Evolutionary conservation across 2,329 filamentous ascomycete genomes (phyloP), one percentile per base, ranked within the genome.

Genomic region (Xylaria digitata): DNA sequence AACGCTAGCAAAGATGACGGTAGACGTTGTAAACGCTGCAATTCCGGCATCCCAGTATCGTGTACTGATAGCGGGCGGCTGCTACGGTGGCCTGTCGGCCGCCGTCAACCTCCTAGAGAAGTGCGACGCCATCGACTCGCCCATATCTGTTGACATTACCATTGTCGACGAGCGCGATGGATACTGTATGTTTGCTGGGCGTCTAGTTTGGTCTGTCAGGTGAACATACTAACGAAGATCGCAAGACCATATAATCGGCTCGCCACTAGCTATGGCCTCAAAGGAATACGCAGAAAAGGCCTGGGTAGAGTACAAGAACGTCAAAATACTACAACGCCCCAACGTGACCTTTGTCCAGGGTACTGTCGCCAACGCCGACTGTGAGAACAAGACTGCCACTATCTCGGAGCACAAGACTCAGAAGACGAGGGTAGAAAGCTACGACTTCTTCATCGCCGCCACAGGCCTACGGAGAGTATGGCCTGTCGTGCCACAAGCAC

Each of bases 111-210:
- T 94, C 6, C 79, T 90, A 21, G 90, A 93, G 74, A 82, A 91
- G 42, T 86, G 86, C 66, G 82, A 86, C 79, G 84, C 74, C 72
- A 83, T 70, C 34, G 75, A 82, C 21, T 80, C 82, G 50, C 82
- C 81, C 26, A 81, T 90, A 50, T 83, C 87, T 1, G 78, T 92
- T 15, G 85, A 93, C 43, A 89, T 94, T 57, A 93, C 90, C 23
- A 85, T 94, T 23, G 88, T 92, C 26, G 91, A 94, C 73, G 90
- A 94, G 78, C 83, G 90, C n/a, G 92, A 94, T 81, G 92, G 92
- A n/a, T 94, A 89, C 77, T 94, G 91, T 94, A 82, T 73, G 89
- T 79, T 8, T 54, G 3, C 49, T 19, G 32, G 23, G n/a, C 9
- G 15, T 40, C 45, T 30, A 46, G 1, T 43, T 52, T 19, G 15